Conservation (phyloP, 345 rosid genomes). For the Ceriops tagal region DNA sequence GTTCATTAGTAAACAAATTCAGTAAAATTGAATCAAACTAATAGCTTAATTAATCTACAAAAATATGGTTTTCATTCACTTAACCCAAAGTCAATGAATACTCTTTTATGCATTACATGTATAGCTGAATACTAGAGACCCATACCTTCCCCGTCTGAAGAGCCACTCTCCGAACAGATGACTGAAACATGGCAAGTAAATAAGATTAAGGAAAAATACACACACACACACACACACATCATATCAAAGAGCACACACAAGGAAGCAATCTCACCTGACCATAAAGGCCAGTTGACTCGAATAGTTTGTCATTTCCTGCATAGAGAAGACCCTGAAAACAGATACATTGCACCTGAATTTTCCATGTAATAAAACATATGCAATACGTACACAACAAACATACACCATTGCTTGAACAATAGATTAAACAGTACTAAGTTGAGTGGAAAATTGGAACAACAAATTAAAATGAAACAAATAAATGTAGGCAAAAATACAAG, state of each 20-base stretch:
- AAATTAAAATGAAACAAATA: too few relatives aligned
- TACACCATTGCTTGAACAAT: neutral
- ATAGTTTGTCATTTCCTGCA: conserved; percentile 59
- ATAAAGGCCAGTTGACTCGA: conserved; percentile 83
- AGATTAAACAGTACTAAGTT: too few relatives aligned
- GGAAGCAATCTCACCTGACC: conserved; percentile 38
- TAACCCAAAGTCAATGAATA: neutral
- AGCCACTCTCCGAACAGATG: conserved; percentile 75
- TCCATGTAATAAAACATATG: neutral
- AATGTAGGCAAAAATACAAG: too few relatives aligned
- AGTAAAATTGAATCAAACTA: too few relatives aligned
- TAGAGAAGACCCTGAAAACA: conserved; percentile 79
- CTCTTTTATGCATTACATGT: too few relatives aligned
- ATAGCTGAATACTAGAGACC: conserved; percentile 1
- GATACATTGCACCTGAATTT: neutral
- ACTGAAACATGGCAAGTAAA: conserved; percentile 42
- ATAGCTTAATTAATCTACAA: neutral
- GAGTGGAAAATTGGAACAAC: too few relatives aligned
- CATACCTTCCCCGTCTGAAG: conserved; percentile 76
- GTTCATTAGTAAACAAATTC: neutral
- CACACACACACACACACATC: neutral
- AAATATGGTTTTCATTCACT: neutral
- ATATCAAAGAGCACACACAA: neutral
- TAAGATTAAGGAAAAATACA: neutral
- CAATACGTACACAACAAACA: neutral